Evolutionary conservation across 2,329 filamentous ascomycete species (phyloP).

Genomic region (Aspergillus bombycis): DNA sequence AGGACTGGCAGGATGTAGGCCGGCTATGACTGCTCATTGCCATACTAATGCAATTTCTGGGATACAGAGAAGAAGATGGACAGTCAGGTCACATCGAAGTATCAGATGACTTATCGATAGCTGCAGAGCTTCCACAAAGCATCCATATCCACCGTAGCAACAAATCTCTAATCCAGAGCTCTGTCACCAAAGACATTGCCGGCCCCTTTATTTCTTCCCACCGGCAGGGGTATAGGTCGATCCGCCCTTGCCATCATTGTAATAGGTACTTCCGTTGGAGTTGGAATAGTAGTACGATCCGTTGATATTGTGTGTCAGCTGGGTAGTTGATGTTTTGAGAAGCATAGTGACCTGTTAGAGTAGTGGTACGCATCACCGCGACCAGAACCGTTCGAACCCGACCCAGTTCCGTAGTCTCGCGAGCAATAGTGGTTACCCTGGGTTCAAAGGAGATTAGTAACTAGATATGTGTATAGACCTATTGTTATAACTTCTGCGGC

Average conservation of each 20-base stretch:
- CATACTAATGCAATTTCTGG: too few relatives aligned
- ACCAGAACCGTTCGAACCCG: conserved; percentile 57
- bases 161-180: neutral
- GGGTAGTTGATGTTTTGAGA: neutral
- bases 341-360: conserved; percentile 60
- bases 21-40: too few relatives aligned
- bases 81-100: too few relatives aligned
- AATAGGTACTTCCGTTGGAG: conserved; percentile 68
- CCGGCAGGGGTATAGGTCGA: conserved; percentile 65
- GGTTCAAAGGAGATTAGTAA: neutral
- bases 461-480: neutral
- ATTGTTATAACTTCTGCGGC: too few relatives aligned
- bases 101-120: too few relatives aligned
- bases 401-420: conserved; percentile 63
- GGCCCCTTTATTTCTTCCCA: conserved; percentile 34
- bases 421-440: conserved; percentile 71
- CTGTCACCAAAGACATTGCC: too few relatives aligned
- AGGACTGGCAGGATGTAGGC: too few relatives aligned
- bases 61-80: too few relatives aligned
- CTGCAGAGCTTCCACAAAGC: too few relatives aligned
- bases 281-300: conserved; percentile 77
- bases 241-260: conserved; percentile 63
- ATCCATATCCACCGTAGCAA: too few relatives aligned
- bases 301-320: conserved; percentile 45
- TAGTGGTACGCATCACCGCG: conserved; percentile 55